phyloP scores from a whole-genome alignment of 1,284 basidiomycete species.

The Farysia itapuensis region DNA sequence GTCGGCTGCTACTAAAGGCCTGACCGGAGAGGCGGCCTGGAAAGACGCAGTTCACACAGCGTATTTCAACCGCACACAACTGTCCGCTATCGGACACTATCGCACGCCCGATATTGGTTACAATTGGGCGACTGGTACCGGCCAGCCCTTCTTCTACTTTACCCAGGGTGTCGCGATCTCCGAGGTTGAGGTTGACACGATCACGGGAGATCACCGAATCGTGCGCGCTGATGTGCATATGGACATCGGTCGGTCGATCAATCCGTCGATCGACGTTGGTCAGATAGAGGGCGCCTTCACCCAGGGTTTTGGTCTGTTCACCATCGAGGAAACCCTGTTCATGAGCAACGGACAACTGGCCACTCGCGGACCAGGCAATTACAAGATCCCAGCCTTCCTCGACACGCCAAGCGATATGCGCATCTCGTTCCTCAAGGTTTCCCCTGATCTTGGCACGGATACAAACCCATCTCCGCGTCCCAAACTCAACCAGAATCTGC shows the following conservation, averaged over 20 bases:
- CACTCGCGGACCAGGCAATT: slow-evolving; percentile 57
- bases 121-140: slow-evolving; percentile 51
- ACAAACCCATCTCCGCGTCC: slow-evolving; percentile 4
- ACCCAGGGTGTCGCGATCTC: slow-evolving; percentile 55
- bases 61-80: slow-evolving; percentile 57
- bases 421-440: slow-evolving; percentile 54
- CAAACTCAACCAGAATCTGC: slow-evolving; percentile 35
- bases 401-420: slow-evolving; percentile 59
- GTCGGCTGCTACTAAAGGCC: slow-evolving; percentile 20
- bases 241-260: slow-evolving; percentile 60
- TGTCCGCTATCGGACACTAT: slow-evolving; percentile 59
- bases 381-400: slow-evolving; percentile 60
- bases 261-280: slow-evolving; percentile 60
- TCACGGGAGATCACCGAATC: slow-evolving; percentile 59
- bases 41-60: slow-evolving; percentile 54
- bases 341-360: slow-evolving; percentile 56
- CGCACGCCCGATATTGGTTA: slow-evolving; percentile 59
- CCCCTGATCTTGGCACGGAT: slow-evolving; percentile 33
- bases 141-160: slow-evolving; percentile 56
- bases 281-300: slow-evolving; percentile 59
- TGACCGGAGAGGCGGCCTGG: slow-evolving; percentile 36
- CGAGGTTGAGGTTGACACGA: slow-evolving; percentile 60
- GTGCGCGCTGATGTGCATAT: slow-evolving; percentile 53
- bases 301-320: slow-evolving; percentile 53
- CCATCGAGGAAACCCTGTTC: slow-evolving; percentile 60